Evolutionary conservation across 805 yeast species (phyloP).

Genomic region (Jamesozyma gamospora): DNA sequence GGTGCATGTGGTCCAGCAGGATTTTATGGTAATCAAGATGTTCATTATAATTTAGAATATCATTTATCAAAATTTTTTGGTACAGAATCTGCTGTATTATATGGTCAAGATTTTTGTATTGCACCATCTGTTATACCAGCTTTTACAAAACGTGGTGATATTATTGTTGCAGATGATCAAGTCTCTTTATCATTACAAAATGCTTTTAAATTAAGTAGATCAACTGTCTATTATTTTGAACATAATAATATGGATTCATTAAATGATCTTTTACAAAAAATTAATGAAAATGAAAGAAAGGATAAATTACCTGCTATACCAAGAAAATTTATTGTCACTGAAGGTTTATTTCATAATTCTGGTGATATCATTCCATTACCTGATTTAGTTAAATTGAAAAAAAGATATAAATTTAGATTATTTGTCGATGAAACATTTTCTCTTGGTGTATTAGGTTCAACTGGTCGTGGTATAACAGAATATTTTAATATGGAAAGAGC

Average conservation of each 20-base stretch:
- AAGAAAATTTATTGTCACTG: constrained; percentile 84
- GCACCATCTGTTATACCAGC: constrained; percentile 86
- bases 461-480: constrained; percentile 83
- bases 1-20: constrained; percentile 99
- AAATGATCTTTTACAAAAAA: constrained; percentile 53
- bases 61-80: constrained; percentile 67
- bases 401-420: constrained; percentile 74
- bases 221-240: constrained; percentile 60
- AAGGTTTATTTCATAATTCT: constrained; percentile 71
- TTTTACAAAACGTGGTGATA: constrained; percentile 90
- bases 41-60: constrained; percentile 70
- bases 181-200: constrained; percentile 73
- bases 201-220: constrained; percentile 78
- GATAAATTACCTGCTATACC: constrained; percentile 58
- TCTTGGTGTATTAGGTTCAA: constrained; percentile 72
- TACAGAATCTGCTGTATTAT: constrained; percentile 68
- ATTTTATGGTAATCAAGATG: constrained; percentile 91
- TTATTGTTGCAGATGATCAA: constrained; percentile 77
- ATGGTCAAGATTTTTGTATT: constrained; percentile 88
- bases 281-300: constrained; percentile 48
- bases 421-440: constrained; percentile 83
- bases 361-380: constrained; percentile 75
- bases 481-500: constrained; percentile 55
- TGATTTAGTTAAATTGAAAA: constrained; percentile 60
- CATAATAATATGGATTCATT: constrained; percentile 85